phyloP scores from a whole-genome alignment of 2,329 filamentous ascomycete species.

The Fusarium coffeatum region DNA sequence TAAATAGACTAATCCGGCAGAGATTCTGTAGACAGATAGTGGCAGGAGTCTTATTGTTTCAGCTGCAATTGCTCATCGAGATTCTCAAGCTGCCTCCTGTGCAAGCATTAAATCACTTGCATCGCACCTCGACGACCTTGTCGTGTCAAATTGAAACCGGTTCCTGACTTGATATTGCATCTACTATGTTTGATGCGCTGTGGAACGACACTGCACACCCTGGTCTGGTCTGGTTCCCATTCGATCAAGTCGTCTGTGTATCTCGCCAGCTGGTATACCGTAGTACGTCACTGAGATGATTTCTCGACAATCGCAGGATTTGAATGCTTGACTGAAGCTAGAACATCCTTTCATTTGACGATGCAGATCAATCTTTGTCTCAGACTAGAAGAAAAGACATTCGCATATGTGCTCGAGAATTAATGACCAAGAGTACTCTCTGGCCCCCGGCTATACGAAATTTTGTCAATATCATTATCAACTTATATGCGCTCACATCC shows the following conservation, averaged over 20 bases:
- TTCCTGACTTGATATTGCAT: background rate
- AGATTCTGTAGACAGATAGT: background rate
- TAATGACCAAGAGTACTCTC: background rate
- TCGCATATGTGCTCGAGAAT: background rate
- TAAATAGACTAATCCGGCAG: background rate
- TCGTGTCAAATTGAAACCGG: constrained; percentile 1
- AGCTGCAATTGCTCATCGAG: constrained; percentile 21
- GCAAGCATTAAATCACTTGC: background rate
- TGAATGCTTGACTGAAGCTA: background rate
- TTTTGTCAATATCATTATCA: background rate
- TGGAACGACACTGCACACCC: background rate
- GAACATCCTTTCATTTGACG: background rate
- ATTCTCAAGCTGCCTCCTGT: constrained; percentile 1
- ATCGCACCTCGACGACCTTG: background rate
- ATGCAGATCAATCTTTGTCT: background rate
- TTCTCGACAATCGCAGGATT: background rate
- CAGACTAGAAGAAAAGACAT: background rate
- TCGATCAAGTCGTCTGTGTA: background rate
- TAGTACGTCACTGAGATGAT: background rate
- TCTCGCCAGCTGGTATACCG: background rate
- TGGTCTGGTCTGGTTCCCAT: background rate
- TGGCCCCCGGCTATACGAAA: background rate
- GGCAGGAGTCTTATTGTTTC: background rate
- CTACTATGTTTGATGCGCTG: background rate
- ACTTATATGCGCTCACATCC: constrained; percentile 8